These are phyloP conservation scores for Furcasterigmium furcatum DNA, from an alignment of 2,329 filamentous ascomycete genomes.

Conservation along the genomic window DNA sequence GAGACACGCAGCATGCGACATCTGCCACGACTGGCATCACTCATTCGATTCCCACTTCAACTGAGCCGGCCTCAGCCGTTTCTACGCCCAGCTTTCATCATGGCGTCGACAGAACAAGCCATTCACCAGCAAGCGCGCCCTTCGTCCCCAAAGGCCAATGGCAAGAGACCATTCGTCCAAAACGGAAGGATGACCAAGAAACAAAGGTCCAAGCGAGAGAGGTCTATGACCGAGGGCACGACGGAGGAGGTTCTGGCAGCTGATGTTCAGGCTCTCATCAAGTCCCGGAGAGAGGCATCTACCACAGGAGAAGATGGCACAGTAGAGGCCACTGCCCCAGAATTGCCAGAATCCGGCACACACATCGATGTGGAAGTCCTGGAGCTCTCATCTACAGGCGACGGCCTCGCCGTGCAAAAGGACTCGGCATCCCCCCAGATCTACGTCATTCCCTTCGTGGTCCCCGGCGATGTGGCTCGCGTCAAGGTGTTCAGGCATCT, in stretches of 20 bases:
- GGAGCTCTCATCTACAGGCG: constrained; percentile 85
- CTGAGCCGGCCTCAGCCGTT: not conserved
- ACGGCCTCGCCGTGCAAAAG: constrained; percentile 75
- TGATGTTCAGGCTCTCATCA: constrained; percentile 57
- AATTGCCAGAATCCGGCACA: constrained; percentile 62
- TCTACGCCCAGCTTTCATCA: not conserved
- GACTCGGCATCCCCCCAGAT: constrained; percentile 59
- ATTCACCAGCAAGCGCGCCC: not conserved
- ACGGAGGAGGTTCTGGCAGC: constrained; percentile 63
- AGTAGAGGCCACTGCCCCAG: not conserved
- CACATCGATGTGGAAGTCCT: constrained; percentile 81
- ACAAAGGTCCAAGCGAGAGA: constrained; percentile 56
- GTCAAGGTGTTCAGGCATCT: constrained; percentile 78
- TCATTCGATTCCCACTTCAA: not conserved
- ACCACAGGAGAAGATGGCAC: constrained; percentile 14
- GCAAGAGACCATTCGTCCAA: constrained; percentile 14
- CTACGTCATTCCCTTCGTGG: constrained; percentile 84
- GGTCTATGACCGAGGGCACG: constrained; percentile 58
- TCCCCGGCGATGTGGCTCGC: constrained; percentile 78
- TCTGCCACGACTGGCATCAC: not conserved
- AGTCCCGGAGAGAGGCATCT: constrained; percentile 30
- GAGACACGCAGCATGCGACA: not conserved
- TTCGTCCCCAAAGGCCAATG: constrained; percentile 4
- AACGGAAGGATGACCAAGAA: constrained; percentile 24
- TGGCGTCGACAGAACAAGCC: constrained; percentile 1